A percentile compares a stretch with the other conserved stretches of the same genome.
Conservation (phyloP, 2,329 filamentous ascomycete species). For the Pseudogymnoascus sp. region DNA sequence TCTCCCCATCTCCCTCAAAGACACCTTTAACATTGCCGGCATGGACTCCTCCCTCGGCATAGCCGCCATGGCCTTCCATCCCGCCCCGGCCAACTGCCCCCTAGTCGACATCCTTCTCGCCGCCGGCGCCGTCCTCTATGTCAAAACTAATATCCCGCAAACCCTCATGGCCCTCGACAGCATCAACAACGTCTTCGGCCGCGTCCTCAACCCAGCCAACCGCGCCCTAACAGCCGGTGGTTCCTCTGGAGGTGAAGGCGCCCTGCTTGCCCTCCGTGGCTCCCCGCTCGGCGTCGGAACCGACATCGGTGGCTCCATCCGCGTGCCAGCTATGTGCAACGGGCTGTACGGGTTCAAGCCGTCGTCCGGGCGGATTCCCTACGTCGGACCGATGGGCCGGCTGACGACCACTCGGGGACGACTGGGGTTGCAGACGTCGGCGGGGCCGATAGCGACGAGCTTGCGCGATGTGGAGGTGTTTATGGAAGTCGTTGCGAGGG, state of each 20-base stretch:
- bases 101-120: constrained; percentile 50
- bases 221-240: constrained; percentile 52
- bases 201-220: constrained; percentile 55
- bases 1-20: constrained; percentile 50
- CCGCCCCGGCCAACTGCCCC: constrained; percentile 44
- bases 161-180: constrained; percentile 47
- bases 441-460: constrained; percentile 40
- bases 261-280: constrained; percentile 45
- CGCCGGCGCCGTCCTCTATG: constrained; percentile 58
- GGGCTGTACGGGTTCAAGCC: constrained; percentile 46
- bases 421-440: constrained; percentile 38
- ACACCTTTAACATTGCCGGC: constrained; percentile 50
- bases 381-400: constrained; percentile 37
- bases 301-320: constrained; percentile 46
- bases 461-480: constrained; percentile 41
- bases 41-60: constrained; percentile 48
- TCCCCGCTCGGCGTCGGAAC: constrained; percentile 53
- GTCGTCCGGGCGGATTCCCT: constrained; percentile 31
- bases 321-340: constrained; percentile 40
- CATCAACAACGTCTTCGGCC: constrained; percentile 54
- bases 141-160: constrained; percentile 62
- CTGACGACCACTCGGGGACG: constrained; percentile 46
- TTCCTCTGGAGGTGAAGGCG: constrained; percentile 56
- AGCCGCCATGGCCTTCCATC: constrained; percentile 44
- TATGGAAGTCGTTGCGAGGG: constrained; percentile 43